These are phyloP conservation scores for Acanthamoeba divionensis DNA, from an alignment of 208 protist species.

Conservation along the genomic window DNA sequence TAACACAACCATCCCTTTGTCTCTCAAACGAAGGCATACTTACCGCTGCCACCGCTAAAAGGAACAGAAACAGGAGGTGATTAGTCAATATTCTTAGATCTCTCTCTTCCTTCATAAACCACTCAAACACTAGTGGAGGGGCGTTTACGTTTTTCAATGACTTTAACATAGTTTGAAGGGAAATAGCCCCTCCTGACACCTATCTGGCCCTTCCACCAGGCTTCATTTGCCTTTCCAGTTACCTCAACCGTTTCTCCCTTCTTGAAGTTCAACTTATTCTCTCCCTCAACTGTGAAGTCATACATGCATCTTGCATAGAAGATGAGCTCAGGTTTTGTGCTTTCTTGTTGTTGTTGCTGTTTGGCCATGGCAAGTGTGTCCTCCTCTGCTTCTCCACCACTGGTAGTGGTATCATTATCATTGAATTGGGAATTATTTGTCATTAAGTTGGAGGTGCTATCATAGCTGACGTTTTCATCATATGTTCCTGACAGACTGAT, in stretches of 20 bases:
- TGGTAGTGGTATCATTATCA: background rate
- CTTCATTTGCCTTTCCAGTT: background rate
- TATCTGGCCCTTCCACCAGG: slow-evolving; percentile 6
- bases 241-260: background rate
- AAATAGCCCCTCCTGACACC: background rate
- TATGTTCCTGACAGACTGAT: no score
- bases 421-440: background rate
- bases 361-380: background rate
- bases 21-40: no score
- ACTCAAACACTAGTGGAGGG: no score
- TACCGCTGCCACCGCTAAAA: no score
- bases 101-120: no score
- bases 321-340: background rate
- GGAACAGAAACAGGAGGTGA: no score
- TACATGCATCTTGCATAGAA: background rate
- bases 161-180: background rate
- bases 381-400: background rate
- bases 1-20: no score
- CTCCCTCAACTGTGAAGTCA: background rate
- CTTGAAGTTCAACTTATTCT: slow-evolving; percentile 48
- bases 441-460: background rate
- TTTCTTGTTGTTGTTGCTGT: background rate
- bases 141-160: no score
- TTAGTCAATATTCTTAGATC: no score
- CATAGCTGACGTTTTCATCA: no score